Evolutionary conservation across 345 rosid genomes (phyloP), one percentile per base, ranked within the genome.

Genomic region (Bruguiera gymnorhiza): DNA sequence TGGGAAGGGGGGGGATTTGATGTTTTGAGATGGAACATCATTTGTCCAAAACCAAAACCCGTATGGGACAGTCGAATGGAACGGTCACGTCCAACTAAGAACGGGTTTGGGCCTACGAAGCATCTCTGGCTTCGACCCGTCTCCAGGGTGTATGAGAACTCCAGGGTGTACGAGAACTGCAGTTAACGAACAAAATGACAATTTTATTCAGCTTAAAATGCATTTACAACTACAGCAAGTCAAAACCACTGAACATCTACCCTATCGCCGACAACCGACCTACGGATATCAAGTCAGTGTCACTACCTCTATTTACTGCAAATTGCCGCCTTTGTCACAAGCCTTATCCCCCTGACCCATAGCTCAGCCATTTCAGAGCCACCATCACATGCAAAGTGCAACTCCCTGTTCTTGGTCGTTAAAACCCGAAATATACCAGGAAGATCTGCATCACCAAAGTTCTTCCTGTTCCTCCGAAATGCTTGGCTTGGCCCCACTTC

Each of bases 321-420:
- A 39, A 80, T 75, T 26, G 86, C 80, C 56, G 80, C 84, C 69
- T 84, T 79, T 0, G 91, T 87, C 59, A 90, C 88, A n/a, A 92
- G 89, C 84, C 82, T 86, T 76, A 95, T 90, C 5, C 99, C 99
- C 69, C 98, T 82, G 27, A 85, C 92, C 98, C 97, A 95, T 56
- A 90, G 81, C 87, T 92, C 83, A n/a, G 99, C 99, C 74, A 67
- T 68, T 70, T 81, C 96, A 8, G 69, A 43, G 37, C 98, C 99
- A 27, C 98, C 96, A 21, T 86, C 74, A 58, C 94, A 95, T 6
- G 75, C 85, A 72, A 95, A 90, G 74, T 95, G 98, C 39, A 92
- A 62, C 81, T 89, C 99, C 76, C 78, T 92, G 79, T 85, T 88
- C 78, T 72, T 85, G 23, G 82, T 78, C 0, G 97, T 92, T 75